Evolutionary conservation across 805 yeast species (phyloP).

Genomic region (Sugiyamaella lignohabitans): DNA sequence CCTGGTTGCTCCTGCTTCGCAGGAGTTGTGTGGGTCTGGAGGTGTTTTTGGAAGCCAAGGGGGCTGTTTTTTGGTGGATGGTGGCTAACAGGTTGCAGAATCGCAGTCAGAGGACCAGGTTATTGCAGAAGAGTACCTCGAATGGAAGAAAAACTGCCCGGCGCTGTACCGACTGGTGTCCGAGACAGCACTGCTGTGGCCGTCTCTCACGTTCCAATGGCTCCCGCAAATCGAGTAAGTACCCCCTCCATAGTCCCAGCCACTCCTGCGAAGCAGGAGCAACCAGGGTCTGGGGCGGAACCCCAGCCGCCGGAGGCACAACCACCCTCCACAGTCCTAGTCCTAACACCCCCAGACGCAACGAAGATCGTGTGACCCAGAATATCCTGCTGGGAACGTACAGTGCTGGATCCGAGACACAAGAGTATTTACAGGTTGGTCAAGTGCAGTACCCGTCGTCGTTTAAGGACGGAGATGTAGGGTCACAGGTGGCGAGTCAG

Average conservation of each 20-base stretch:
- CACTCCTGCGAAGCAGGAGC: too few relatives aligned
- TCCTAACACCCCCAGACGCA: not conserved
- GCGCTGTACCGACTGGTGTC: slow-evolving; percentile 67
- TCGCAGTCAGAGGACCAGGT: slow-evolving; percentile 7
- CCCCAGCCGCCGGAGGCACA: not conserved
- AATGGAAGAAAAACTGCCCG: slow-evolving; percentile 84
- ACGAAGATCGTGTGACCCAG: slow-evolving; percentile 14
- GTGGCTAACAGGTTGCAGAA: too few relatives aligned
- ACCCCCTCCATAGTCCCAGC: not conserved
- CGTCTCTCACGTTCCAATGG: slow-evolving; percentile 66
- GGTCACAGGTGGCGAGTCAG: not conserved
- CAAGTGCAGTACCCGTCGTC: slow-evolving; percentile 13
- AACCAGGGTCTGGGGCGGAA: too few relatives aligned
- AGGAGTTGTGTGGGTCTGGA: too few relatives aligned
- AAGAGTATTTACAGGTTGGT: slow-evolving; percentile 20
- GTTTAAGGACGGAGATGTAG: not conserved
- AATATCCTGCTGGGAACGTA: slow-evolving; percentile 17
- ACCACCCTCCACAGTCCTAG: not conserved
- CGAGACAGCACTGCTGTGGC: slow-evolving; percentile 62
- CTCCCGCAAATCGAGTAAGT: slow-evolving; percentile 39
- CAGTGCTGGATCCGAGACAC: slow-evolving; percentile 16
- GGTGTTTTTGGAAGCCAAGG: too few relatives aligned
- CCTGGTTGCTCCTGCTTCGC: too few relatives aligned
- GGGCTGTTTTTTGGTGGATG: too few relatives aligned
- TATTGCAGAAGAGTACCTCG: slow-evolving; percentile 31